A percentile compares a stretch with the other conserved stretches of the same genome.
These are phyloP conservation scores for Melaleuca quinquenervia DNA, from an alignment of 345 rosid genomes.

Conservation along the genomic window DNA sequence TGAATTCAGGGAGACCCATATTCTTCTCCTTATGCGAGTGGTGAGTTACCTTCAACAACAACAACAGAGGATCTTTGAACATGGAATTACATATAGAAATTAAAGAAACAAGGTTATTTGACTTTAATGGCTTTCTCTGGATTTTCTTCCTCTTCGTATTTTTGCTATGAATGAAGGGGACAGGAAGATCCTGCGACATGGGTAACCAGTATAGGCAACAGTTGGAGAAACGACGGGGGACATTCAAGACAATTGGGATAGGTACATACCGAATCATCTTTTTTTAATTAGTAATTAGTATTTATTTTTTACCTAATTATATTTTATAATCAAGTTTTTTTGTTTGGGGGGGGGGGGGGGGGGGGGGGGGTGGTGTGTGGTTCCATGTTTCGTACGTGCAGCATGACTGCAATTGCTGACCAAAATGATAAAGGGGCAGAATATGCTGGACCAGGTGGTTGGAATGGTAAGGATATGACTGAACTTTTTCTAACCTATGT, in stretches of 20 bases:
- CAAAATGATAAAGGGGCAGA: conserved; percentile 52
- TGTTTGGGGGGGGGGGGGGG: no score
- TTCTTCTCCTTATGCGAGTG: conserved; percentile 58
- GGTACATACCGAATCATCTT: conserved; percentile 8
- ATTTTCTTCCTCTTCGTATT: background rate
- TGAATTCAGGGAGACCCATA: conserved; percentile 37
- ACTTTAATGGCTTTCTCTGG: background rate
- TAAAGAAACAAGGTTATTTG: background rate
- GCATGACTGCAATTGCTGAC: conserved; percentile 46
- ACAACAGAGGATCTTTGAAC: background rate
- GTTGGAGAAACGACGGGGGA: conserved; percentile 65
- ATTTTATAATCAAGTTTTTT: background rate
- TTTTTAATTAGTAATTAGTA: background rate
- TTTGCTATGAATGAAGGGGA: conserved; percentile 25
- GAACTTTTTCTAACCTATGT: background rate
- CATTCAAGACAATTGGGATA: conserved; percentile 33
- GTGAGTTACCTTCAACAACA: conserved; percentile 7
- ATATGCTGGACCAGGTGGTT: conserved; percentile 52
- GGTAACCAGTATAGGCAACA: conserved; percentile 45
- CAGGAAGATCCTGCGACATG: conserved; percentile 54
- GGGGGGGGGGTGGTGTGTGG: no score
- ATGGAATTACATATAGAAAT: background rate
- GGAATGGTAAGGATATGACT: conserved; percentile 35
- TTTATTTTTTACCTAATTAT: background rate
- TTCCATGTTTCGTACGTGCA: background rate